Conservation (phyloP, 192 early-diverging fungal species). For the Entomortierella parvispora region DNA sequence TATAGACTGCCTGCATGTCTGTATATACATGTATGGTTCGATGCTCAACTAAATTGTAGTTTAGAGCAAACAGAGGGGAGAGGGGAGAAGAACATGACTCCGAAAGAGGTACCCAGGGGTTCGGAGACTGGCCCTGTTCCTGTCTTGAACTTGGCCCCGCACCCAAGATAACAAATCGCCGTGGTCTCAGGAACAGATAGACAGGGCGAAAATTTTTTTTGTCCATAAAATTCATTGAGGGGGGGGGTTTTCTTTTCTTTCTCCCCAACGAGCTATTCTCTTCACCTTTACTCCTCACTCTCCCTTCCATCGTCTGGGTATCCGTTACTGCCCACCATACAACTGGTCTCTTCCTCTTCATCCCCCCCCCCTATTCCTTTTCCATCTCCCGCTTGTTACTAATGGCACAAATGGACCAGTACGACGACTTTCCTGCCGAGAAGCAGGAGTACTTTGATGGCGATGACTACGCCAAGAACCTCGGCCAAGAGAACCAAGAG, state of each 20-base stretch:
- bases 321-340: slow-evolving; percentile 2
- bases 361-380: background rate
- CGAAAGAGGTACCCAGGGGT: too few species aligned
- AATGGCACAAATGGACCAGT: background rate
- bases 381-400: background rate
- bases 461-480: background rate
- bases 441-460: slow-evolving; percentile 7
- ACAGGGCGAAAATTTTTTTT: background rate
- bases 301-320: slow-evolving; percentile 3
- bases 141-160: background rate
- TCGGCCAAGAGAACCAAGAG: slow-evolving; percentile 22
- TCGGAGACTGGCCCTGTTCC: too few species aligned
- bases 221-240: background rate
- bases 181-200: background rate
- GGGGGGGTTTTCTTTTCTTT: background rate
- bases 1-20: too few species aligned
- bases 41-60: too few species aligned
- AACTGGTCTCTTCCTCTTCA: background rate
- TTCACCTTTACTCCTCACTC: background rate
- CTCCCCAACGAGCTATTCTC: background rate
- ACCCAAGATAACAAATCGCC: background rate
- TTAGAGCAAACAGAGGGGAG: too few species aligned
- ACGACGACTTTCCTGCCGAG: background rate
- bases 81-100: too few species aligned
- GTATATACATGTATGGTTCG: too few species aligned